Conservation (phyloP, 2,329 filamentous ascomycete species). For the Dactylellina parvicollis region DNA sequence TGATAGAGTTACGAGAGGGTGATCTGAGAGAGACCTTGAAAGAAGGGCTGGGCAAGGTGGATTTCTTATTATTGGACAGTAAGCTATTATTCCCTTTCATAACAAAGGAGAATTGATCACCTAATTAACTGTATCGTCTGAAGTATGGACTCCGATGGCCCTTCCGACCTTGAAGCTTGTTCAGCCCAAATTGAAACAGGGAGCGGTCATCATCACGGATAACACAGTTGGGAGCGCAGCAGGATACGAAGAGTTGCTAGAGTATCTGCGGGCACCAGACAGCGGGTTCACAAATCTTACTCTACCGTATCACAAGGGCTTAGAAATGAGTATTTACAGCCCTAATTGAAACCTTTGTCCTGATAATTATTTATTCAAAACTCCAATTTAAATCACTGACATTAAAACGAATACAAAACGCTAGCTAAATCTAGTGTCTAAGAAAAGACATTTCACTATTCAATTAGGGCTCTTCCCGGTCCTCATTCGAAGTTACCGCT, state of each 20-base stretch:
- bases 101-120: slow-evolving; percentile 11
- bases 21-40: slow-evolving; percentile 70
- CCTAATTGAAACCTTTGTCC: slow-evolving; percentile 29
- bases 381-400: not conserved
- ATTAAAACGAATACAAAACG: no score
- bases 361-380: not conserved
- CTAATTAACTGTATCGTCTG: slow-evolving; percentile 53
- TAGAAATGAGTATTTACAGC: slow-evolving; percentile 64
- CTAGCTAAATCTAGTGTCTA: not conserved
- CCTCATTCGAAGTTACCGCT: not conserved
- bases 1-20: slow-evolving; percentile 69
- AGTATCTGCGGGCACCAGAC: slow-evolving; percentile 63
- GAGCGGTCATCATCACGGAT: slow-evolving; percentile 66
- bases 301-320: slow-evolving; percentile 65
- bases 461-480: not conserved
- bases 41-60: slow-evolving; percentile 65
- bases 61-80: slow-evolving; percentile 72
- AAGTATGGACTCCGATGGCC: slow-evolving; percentile 69
- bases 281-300: slow-evolving; percentile 67
- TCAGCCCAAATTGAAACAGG: slow-evolving; percentile 63
- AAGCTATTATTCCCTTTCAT: slow-evolving; percentile 60
- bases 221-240: slow-evolving; percentile 63
- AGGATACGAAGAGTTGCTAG: slow-evolving; percentile 65
- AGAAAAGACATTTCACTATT: not conserved
- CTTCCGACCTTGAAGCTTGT: slow-evolving; percentile 66